Evolutionary conservation across 2,329 filamentous ascomycete species (phyloP).

Genomic region (Fulvia fulva): DNA sequence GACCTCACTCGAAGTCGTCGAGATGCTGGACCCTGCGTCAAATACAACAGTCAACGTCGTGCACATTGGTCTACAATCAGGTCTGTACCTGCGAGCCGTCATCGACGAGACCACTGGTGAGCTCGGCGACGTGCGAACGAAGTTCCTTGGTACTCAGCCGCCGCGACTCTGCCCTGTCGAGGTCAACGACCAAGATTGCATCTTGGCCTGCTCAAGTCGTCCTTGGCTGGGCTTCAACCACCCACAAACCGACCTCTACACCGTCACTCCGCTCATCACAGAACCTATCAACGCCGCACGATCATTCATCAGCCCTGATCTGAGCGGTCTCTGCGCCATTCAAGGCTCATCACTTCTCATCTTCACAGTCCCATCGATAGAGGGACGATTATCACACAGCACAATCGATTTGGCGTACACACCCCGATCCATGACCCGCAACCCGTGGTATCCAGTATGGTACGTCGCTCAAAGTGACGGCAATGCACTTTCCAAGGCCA

Average conservation of each 20-base stretch:
- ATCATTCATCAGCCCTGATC: slow-evolving; percentile 91
- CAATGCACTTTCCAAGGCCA: slow-evolving; percentile 78
- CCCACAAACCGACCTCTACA: slow-evolving; percentile 78
- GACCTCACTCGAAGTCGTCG: slow-evolving; percentile 83
- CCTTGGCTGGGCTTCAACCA: slow-evolving; percentile 97
- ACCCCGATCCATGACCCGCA: slow-evolving; percentile 78
- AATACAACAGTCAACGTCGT: slow-evolving; percentile 86
- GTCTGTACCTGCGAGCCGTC: slow-evolving; percentile 91
- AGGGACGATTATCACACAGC: slow-evolving; percentile 24
- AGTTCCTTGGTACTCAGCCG: slow-evolving; percentile 86
- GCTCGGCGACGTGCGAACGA: slow-evolving; percentile 87
- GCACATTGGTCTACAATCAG: slow-evolving; percentile 92
- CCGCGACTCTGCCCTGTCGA: slow-evolving; percentile 90
- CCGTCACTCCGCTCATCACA: slow-evolving; percentile 75
- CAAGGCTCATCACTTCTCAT: slow-evolving; percentile 48
- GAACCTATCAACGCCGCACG: slow-evolving; percentile 86
- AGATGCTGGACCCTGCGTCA: slow-evolving; percentile 90
- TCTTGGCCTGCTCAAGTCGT: slow-evolving; percentile 84
- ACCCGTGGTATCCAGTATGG: slow-evolving; percentile 83
- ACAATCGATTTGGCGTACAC: slow-evolving; percentile 76
- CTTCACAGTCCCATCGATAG: slow-evolving; percentile 57
- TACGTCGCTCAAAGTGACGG: slow-evolving; percentile 94
- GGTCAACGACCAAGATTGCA: slow-evolving; percentile 70
- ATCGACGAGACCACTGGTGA: slow-evolving; percentile 95
- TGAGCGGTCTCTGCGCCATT: slow-evolving; percentile 35